Evolutionary conservation across 192 early-diverging fungal genomes (phyloP).

Genomic region (Umbelopsis ramanniana): DNA sequence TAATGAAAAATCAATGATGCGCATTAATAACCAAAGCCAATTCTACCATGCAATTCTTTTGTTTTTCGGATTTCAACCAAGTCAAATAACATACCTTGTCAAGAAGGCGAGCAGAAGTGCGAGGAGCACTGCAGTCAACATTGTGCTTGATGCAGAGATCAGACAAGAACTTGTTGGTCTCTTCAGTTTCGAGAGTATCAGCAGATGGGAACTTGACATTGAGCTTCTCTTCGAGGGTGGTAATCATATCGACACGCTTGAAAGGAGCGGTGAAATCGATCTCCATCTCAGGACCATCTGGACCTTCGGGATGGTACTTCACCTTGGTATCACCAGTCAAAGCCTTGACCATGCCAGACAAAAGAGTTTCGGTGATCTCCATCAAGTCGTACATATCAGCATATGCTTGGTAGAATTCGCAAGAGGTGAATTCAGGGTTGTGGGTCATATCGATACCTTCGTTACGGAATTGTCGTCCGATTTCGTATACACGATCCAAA

Average conservation of each 20-base stretch:
- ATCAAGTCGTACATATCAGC: constrained; percentile 97
- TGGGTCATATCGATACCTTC: constrained; percentile 98
- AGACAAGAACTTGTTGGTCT: constrained; percentile 87
- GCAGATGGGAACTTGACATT: constrained; percentile 91
- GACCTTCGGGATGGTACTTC: constrained; percentile 93
- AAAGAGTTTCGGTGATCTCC: constrained; percentile 87
- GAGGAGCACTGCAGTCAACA: constrained; percentile 93
- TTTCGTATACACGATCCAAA: constrained; percentile 98
- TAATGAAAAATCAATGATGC: constrained; percentile 26
- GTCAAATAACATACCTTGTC: constrained; percentile 75
- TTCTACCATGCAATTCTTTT: too few relatives aligned
- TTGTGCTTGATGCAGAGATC: constrained; percentile 95
- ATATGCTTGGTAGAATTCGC: constrained; percentile 99
- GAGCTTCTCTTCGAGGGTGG: constrained; percentile 88
- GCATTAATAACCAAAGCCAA: too few relatives aligned
- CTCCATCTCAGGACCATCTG: constrained; percentile 72
- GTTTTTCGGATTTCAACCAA: neutral
- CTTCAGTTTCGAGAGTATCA: constrained; percentile 76
- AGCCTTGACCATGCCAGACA: constrained; percentile 93
- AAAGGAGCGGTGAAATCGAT: constrained; percentile 98
- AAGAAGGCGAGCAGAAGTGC: constrained; percentile 89
- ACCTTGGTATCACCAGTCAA: constrained; percentile 91
- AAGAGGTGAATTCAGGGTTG: constrained; percentile 99
- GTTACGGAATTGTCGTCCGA: constrained; percentile 99
- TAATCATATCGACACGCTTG: constrained; percentile 91